Base-by-base conservation (phyloP, 1,284 basidiomycete genomes). In the Agroathelia rolfsii region DNA sequence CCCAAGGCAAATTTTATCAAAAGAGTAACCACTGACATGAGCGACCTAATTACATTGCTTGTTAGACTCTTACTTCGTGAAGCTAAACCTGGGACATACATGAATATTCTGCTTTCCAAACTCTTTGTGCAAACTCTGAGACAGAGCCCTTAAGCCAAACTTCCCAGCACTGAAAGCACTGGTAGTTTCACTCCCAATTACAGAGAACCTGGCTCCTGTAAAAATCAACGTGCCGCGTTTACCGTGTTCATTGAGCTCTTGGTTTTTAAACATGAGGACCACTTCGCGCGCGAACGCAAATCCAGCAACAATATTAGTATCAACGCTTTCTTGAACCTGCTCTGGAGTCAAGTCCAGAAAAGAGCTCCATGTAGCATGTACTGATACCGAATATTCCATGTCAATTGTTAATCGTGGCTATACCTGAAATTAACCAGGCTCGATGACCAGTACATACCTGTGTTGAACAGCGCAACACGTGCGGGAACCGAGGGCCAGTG, bases 81-180 rank as follows among this genome's bases (percentile, higher is more conserved):
- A 18, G 31, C 12, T 18, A n/a, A 26, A 12, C n/a, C n/a, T 11
- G 28, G 27, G 11, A 53, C 64, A 32, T 10, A 77, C 80, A 54
- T 87, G 81, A 34, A 87, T 84, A 43, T 84, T 82, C 39, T 85
- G 58, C 48, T 76, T 75, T 11, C 76, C 76, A 47, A 85, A 87
- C 48, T 87, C 84, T 52, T 86, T 83, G 18, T 72, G 72, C 50
- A 87, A 55, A 38, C 79, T 82, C 61, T 87, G 82, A 8, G 72
- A 71, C 30, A 87, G 54, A 0, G 76, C 76, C 21, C 83, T 59
- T 39, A 74, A 38, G 2, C 68, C 82, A 37, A 70, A 72, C 55
- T 86, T 87, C 3, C 74, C 72, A 3, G 75, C 72, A 4, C 81
- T 63, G 41, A 87, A 82, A 3, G 65, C 68, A 31, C 76, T 76